Evolutionary conservation across 768 basidiomycete species (phyloP).

Genomic region (Mycena floridula): DNA sequence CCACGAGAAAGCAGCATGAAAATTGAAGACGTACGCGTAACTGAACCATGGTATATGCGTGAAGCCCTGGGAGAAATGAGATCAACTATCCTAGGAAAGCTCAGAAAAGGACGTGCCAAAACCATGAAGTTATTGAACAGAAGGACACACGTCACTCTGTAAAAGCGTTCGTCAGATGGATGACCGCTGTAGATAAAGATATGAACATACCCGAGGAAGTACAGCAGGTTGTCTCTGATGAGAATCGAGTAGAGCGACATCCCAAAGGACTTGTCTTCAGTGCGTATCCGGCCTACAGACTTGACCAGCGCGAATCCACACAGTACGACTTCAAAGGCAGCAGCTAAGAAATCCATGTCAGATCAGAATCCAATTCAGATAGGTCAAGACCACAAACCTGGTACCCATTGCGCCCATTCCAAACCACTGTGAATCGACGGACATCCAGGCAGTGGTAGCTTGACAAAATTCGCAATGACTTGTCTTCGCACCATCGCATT

Average conservation of each 20-base stretch:
- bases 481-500: constrained; percentile 6
- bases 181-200: not conserved
- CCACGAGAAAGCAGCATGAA: not conserved
- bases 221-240: constrained; percentile 2
- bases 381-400: constrained; percentile 5
- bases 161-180: not conserved
- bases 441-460: constrained; percentile 11
- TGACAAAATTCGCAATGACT: constrained; percentile 8
- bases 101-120: not conserved
- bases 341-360: constrained; percentile 3
- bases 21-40: not conserved
- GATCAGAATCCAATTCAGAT: not conserved
- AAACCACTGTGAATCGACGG: constrained; percentile 10
- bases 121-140: constrained; percentile 1
- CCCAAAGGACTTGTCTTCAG: not conserved
- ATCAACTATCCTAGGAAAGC: not conserved
- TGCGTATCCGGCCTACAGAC: not conserved
- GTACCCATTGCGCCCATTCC: constrained; percentile 13
- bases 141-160: not conserved
- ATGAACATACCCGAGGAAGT: not conserved
- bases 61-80: not conserved
- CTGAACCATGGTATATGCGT: not conserved
- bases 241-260: constrained; percentile 7
- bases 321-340: constrained; percentile 10
- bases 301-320: constrained; percentile 10